phyloP scores from a whole-genome alignment of 139 green algal species.

The Chlamydomonas schloesseri region DNA sequence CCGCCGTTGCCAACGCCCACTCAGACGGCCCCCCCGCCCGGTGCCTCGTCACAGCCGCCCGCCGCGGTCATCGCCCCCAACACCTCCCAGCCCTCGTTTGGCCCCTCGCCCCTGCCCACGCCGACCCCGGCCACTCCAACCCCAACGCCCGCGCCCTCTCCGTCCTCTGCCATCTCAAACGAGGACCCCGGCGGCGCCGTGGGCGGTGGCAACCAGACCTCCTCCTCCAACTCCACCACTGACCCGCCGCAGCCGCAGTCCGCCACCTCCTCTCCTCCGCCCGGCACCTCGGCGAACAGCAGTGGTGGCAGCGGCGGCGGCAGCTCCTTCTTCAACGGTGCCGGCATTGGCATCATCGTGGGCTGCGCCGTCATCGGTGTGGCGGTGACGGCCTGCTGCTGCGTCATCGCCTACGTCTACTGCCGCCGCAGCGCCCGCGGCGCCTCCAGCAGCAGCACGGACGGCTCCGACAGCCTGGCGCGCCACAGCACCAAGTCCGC shows the following conservation, averaged over 20 bases:
- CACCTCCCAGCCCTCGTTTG: background rate
- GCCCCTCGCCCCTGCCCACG: too few relatives aligned
- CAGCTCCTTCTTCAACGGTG: background rate
- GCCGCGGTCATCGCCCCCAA: background rate
- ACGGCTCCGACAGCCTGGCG: background rate
- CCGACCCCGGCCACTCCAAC: background rate
- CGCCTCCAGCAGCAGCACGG: background rate
- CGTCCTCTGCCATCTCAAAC: background rate
- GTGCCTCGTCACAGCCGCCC: background rate
- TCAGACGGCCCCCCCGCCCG: background rate
- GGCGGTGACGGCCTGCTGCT: slow-evolving; percentile 15
- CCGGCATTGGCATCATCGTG: slow-evolving; percentile 15
- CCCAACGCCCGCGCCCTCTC: background rate
- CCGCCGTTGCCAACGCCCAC: background rate
- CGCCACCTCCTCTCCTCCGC: background rate
- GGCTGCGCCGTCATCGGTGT: background rate
- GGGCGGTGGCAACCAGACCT: background rate
- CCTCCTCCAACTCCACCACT: background rate
- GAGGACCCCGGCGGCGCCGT: background rate
- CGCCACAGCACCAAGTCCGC: background rate
- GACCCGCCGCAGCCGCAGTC: background rate
- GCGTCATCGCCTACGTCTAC: slow-evolving; percentile 7
- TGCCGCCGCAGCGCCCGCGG: slow-evolving; percentile 5
- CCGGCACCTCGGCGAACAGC: too few relatives aligned
- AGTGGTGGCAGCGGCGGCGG: background rate